These are phyloP conservation scores for Artemisia annua DNA, from an alignment of 129 eudicot genomes.

Conservation along the genomic window DNA sequence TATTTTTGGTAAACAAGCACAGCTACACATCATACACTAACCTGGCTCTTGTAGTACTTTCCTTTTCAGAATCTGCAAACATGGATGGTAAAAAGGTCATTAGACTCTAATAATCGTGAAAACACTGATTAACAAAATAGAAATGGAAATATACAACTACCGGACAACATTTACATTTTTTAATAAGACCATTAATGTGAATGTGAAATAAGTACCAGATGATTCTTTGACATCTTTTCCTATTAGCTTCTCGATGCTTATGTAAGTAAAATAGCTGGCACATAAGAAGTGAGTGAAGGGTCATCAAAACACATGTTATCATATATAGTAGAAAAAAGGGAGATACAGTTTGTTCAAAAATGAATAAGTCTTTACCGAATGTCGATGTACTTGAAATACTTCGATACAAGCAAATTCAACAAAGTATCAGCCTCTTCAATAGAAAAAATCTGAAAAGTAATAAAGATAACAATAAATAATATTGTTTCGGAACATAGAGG, in stretches of 20 bases:
- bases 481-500: neutral
- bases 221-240: slow-evolving; percentile 45
- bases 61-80: slow-evolving; percentile 30
- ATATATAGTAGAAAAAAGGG: neutral
- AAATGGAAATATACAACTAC: neutral
- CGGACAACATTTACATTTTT: neutral
- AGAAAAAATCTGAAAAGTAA: slow-evolving; percentile 60
- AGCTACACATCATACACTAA: slow-evolving; percentile 24
- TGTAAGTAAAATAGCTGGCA: slow-evolving; percentile 82
- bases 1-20: slow-evolving; percentile 9
- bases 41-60: slow-evolving; percentile 48
- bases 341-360: slow-evolving; percentile 12
- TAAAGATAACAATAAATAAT: neutral
- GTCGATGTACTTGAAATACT: slow-evolving; percentile 79
- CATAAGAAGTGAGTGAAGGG: slow-evolving; percentile 1
- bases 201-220: slow-evolving; percentile 35
- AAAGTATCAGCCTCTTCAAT: slow-evolving; percentile 42
- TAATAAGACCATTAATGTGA: neutral
- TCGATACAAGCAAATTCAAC: slow-evolving; percentile 58
- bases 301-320: neutral
- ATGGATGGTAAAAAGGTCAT: neutral
- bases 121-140: neutral
- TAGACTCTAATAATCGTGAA: neutral
- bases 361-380: slow-evolving; percentile 46
- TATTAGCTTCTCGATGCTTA: slow-evolving; percentile 65